These are phyloP conservation scores for Metarhizium brunneum DNA, from an alignment of 2,329 filamentous ascomycete genomes.

Conservation along the genomic window DNA sequence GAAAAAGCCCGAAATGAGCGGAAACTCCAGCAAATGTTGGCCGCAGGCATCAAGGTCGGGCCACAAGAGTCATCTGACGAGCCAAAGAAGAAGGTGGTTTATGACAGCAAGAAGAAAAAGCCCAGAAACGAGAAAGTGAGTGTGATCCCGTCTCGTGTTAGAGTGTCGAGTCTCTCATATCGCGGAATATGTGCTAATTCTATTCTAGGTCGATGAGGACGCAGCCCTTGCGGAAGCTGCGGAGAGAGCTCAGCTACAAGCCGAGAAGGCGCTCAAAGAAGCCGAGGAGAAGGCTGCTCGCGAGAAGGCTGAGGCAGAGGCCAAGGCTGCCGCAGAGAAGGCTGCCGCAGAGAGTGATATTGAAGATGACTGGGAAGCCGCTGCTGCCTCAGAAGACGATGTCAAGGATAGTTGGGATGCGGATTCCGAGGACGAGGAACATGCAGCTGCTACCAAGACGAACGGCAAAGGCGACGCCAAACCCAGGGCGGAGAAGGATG, in stretches of 20 bases:
- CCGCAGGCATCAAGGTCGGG: slow-evolving; percentile 64
- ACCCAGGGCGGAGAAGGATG: slow-evolving; percentile 32
- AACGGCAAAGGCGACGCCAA: slow-evolving; percentile 24
- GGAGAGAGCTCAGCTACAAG: slow-evolving; percentile 59
- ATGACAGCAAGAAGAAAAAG: slow-evolving; percentile 75
- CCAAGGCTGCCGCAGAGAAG: slow-evolving; percentile 43
- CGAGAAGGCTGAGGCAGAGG: slow-evolving; percentile 48
- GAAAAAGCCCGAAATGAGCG: slow-evolving; percentile 70
- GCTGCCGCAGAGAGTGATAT: slow-evolving; percentile 49
- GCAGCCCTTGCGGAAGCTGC: slow-evolving; percentile 69
- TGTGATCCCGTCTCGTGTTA: slow-evolving; percentile 1
- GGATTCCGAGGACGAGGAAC: slow-evolving; percentile 60
- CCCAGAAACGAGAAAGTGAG: slow-evolving; percentile 48
- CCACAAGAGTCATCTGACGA: slow-evolving; percentile 45
- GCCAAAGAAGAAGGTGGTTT: slow-evolving; percentile 67
- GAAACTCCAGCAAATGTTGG: slow-evolving; percentile 79
- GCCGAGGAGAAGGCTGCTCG: slow-evolving; percentile 50
- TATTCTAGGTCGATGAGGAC: slow-evolving; percentile 55
- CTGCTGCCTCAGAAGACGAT: slow-evolving; percentile 61
- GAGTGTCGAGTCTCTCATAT: neutral
- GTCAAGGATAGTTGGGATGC: slow-evolving; percentile 96
- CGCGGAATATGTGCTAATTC: slow-evolving; percentile 2
- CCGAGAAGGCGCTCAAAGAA: slow-evolving; percentile 56
- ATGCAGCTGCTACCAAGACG: slow-evolving; percentile 21
- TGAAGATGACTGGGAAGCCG: slow-evolving; percentile 82